Base-by-base conservation (phyloP, 23 red algal genomes). In the Agarophyton chilense region DNA sequence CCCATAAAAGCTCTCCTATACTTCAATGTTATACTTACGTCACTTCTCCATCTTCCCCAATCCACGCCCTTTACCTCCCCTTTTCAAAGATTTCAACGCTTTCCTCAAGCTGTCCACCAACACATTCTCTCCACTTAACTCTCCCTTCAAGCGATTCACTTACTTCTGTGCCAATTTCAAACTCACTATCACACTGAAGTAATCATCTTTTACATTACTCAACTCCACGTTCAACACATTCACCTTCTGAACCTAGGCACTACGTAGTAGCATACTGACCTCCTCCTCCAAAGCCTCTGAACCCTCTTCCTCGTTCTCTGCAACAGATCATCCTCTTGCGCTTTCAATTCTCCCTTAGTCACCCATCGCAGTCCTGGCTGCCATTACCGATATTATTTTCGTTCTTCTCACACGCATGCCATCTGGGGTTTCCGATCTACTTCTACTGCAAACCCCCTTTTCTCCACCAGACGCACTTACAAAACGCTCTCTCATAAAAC, bases 101-200 rank as follows among this genome's bases (percentile, higher is more conserved):
- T n/a, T n/a, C n/a, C n/a, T n/a, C n/a, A n/a, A n/a, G n/a, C n/a
- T n/a, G n/a, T n/a, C n/a, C n/a, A n/a, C n/a, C n/a, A n/a, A n/a
- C n/a, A n/a, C n/a, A n/a, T n/a, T n/a, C 1, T 77, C 9, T 4
- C 49, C 26, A 5, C 49, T 77, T 40, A 77, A 8, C 39, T 77
- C 19, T 41, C 26, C 42, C 19, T 26, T 77, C 19, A 16, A 1
- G 13, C 72, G 72, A 4, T 77, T 40, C 72, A 77, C 4, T 13
- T 77, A 35, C 19, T 77, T 77, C 49, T 50, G 72, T 13, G 72
- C 26, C 39, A 77, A 32, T 26, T 77, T 77, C 72, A 77, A 46
- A n/a, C 72, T 50, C 3, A 77, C 72, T 40, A 77, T 42, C 5
- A 77, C 7, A 33, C 72, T 49, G 40, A 49, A 77, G 34, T 77